Conservation (phyloP, 1,139 yeast species). For the Pichia inconspicua region DNA sequence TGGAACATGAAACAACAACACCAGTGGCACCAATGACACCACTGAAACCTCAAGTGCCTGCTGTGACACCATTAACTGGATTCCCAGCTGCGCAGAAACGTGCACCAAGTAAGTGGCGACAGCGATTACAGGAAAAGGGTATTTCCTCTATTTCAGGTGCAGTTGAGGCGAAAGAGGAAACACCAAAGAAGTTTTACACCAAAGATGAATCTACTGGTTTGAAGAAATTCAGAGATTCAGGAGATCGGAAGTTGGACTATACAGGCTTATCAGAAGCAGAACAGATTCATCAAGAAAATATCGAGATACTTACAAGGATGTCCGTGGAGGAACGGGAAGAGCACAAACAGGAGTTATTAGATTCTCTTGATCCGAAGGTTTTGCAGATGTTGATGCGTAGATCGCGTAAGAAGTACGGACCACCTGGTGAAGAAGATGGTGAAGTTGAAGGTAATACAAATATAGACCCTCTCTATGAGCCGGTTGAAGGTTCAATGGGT, state of each 20-base stretch:
- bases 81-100: conserved; percentile 25
- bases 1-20: conserved; percentile 44
- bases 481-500: conserved; percentile 54
- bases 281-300: conserved; percentile 69
- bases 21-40: background rate
- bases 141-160: conserved; percentile 23
- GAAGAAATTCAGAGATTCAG: conserved; percentile 11
- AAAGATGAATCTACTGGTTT: conserved; percentile 17
- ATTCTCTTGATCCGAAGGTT: conserved; percentile 60
- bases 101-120: conserved; percentile 20
- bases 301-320: conserved; percentile 56
- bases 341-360: conserved; percentile 62
- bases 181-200: conserved; percentile 13
- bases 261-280: conserved; percentile 48
- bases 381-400: conserved; percentile 35
- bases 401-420: conserved; percentile 36
- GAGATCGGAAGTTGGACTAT: conserved; percentile 13
- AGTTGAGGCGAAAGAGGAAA: conserved; percentile 11
- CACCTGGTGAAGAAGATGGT: background rate
- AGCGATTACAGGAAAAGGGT: conserved; percentile 27
- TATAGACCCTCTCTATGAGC: conserved; percentile 29
- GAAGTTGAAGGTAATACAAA: background rate
- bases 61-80: background rate
- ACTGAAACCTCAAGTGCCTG: background rate
- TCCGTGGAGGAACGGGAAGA: conserved; percentile 53